phyloP scores from a whole-genome alignment of 2,329 filamentous ascomycete species.

The Beauveria bassiana region DNA sequence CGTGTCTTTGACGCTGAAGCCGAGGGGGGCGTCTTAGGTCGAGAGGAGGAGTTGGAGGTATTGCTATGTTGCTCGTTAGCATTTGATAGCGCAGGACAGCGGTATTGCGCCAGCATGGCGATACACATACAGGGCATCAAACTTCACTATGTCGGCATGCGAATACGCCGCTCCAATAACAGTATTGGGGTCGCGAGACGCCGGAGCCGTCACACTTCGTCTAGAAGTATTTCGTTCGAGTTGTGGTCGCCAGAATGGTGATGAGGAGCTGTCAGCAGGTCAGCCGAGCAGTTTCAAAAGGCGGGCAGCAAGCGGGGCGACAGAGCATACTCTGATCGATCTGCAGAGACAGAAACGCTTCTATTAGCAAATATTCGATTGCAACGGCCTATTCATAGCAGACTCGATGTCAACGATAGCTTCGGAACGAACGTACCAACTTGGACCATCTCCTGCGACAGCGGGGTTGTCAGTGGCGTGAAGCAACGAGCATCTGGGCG shows the following conservation, averaged over 20 bases:
- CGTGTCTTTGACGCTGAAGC: conserved; percentile 43
- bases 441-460: conserved; percentile 93
- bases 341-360: conserved; percentile 28
- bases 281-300: conserved; percentile 11
- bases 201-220: conserved; percentile 33
- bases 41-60: conserved; percentile 50
- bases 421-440: conserved; percentile 61
- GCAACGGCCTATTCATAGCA: neutral
- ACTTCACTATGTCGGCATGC: conserved; percentile 88
- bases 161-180: conserved; percentile 95
- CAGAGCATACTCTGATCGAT: conserved; percentile 54
- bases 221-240: conserved; percentile 45
- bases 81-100: neutral
- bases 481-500: conserved; percentile 13
- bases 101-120: neutral
- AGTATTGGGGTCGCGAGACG: conserved; percentile 54
- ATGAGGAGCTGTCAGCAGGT: conserved; percentile 56
- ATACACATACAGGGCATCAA: conserved; percentile 64
- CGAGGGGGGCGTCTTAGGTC: conserved; percentile 71
- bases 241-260: conserved; percentile 78
- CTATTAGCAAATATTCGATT: conserved; percentile 19
- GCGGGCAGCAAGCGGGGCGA: neutral
- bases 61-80: conserved; percentile 37
- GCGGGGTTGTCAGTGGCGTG: conserved; percentile 29
- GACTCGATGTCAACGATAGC: neutral